These are phyloP conservation scores for Moesziomyces parantarcticus DNA, from an alignment of 1,284 basidiomycete genomes.

Conservation along the genomic window DNA sequence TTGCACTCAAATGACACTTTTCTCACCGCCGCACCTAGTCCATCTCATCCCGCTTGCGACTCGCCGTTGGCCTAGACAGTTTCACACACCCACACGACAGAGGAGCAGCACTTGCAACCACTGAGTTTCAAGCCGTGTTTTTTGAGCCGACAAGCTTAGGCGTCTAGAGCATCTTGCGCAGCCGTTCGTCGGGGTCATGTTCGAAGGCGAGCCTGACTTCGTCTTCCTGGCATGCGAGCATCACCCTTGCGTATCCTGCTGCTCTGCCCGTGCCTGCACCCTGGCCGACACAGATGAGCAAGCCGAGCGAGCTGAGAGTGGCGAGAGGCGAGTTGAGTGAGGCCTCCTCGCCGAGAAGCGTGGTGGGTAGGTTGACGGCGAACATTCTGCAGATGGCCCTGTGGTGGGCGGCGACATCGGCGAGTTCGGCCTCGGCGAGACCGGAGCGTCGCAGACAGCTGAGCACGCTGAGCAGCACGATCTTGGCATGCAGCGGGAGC, in stretches of 20 bases:
- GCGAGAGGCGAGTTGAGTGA: slow-evolving; percentile 46
- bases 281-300: slow-evolving; percentile 60
- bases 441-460: slow-evolving; percentile 86
- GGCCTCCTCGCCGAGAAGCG: slow-evolving; percentile 1
- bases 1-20: too few species aligned
- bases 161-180: slow-evolving; percentile 51
- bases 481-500: slow-evolving; percentile 59
- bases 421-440: slow-evolving; percentile 85
- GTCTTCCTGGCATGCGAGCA: slow-evolving; percentile 61
- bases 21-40: too few species aligned
- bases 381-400: slow-evolving; percentile 53
- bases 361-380: slow-evolving; percentile 13
- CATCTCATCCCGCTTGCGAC: too few species aligned
- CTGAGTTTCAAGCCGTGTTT: too few species aligned
- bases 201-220: slow-evolving; percentile 60
- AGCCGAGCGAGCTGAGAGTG: slow-evolving; percentile 50
- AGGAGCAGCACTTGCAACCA: too few species aligned
- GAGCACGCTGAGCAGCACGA: slow-evolving; percentile 77
- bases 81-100: too few species aligned
- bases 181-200: slow-evolving; percentile 48
- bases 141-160: neutral
- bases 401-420: slow-evolving; percentile 73
- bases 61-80: too few species aligned
- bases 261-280: slow-evolving; percentile 58
- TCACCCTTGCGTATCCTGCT: slow-evolving; percentile 50